Percentiles rank a stretch among this genome's conserved stretches.
phyloP scores from a whole-genome alignment of 495 filamentous ascomycete species.

The Xylaria grammica region DNA sequence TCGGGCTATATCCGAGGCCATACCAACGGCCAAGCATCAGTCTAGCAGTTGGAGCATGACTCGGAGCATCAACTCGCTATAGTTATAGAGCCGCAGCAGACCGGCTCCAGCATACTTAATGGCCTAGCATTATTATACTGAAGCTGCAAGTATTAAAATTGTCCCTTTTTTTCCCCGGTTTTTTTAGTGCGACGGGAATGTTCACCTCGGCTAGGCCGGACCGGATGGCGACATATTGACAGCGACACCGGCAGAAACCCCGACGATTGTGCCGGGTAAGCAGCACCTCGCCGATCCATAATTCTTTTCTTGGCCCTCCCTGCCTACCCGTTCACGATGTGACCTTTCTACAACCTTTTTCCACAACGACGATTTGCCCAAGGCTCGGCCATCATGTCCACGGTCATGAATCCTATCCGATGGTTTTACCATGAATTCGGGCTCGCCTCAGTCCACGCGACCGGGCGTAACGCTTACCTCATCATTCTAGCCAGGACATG shows the following conservation, averaged over 20 bases:
- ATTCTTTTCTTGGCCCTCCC: constrained; percentile 9
- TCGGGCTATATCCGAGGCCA: no score
- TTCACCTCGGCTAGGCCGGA: constrained; percentile 3
- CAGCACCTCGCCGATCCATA: constrained; percentile 9
- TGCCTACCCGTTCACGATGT: background rate
- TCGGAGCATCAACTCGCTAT: no score
- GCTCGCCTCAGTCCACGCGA: constrained; percentile 55
- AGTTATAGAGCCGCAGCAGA: no score
- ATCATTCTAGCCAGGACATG: constrained; percentile 77
- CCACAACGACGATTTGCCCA: background rate
- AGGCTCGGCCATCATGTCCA: constrained; percentile 17
- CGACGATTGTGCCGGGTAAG: constrained; percentile 1
- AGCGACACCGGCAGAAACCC: background rate
- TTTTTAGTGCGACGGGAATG: background rate
- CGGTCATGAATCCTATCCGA: constrained; percentile 22
- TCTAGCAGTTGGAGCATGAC: no score
- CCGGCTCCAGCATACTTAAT: no score
- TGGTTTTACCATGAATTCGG: constrained; percentile 50
- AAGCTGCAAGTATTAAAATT: no score
- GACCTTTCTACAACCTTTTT: background rate
- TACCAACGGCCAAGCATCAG: no score
- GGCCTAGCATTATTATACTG: no score
- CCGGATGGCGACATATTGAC: constrained; percentile 3
- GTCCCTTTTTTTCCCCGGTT: no score
- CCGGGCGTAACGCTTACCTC: constrained; percentile 68